Evolutionary conservation across 2,329 filamentous ascomycete species (phyloP).

Genomic region (Zelopaecilomyces penicillatus): DNA sequence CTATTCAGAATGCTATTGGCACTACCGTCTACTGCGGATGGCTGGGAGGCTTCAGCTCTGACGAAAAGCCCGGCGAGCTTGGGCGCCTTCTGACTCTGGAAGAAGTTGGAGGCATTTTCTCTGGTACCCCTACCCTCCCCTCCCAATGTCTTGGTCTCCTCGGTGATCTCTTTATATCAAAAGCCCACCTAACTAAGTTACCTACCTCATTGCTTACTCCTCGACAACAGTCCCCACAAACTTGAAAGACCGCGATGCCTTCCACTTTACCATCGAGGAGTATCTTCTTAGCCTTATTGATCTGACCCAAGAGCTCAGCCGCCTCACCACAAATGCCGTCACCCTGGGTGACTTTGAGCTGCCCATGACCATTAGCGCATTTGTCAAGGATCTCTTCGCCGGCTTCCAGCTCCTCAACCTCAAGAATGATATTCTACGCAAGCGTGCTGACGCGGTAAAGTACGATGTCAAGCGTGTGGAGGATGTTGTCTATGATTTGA

Average conservation of each 20-base stretch:
- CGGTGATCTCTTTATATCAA: neutral
- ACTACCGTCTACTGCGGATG: constrained; percentile 56
- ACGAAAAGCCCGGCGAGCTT: constrained; percentile 38
- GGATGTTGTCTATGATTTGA: constrained; percentile 94
- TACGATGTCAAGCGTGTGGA: constrained; percentile 97
- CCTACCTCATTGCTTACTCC: neutral
- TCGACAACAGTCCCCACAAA: constrained; percentile 69
- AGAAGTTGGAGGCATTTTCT: constrained; percentile 70
- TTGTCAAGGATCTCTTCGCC: constrained; percentile 90
- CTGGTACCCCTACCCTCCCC: constrained; percentile 43
- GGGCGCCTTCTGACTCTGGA: constrained; percentile 77
- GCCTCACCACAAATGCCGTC: constrained; percentile 88
- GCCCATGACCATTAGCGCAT: constrained; percentile 79
- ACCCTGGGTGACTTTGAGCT: constrained; percentile 76
- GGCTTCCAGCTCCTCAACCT: constrained; percentile 96
- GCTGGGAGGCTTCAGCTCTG: constrained; percentile 61
- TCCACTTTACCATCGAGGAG: constrained; percentile 95
- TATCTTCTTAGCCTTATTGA: constrained; percentile 84
- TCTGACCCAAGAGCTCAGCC: constrained; percentile 81
- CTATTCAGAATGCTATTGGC: constrained; percentile 69
- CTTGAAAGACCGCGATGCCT: constrained; percentile 78
- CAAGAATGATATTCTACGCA: constrained; percentile 87
- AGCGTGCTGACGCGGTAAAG: constrained; percentile 87
- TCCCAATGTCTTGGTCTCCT: neutral
- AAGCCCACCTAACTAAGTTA: neutral